phyloP scores from a whole-genome alignment of 495 filamentous ascomycete genomes.

The Hyphodiscus hymeniophilus region DNA sequence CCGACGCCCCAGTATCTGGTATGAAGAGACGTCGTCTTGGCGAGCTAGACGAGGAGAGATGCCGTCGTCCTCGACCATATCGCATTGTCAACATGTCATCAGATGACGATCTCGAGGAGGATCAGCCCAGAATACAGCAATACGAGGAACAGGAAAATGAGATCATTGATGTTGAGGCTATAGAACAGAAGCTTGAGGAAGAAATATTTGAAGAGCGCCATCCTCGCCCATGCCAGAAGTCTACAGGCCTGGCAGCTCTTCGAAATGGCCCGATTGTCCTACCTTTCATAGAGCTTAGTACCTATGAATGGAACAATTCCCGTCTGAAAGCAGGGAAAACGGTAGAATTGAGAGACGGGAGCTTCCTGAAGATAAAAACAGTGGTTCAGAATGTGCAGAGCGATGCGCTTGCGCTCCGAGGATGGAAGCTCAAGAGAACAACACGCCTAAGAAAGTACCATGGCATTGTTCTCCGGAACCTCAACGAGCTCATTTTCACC shows the following conservation, averaged over 20 bases:
- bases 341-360: conserved; percentile 5
- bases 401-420: conserved; percentile 28
- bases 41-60: no score
- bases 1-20: no score
- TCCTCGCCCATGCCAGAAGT: background rate
- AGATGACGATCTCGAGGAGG: background rate
- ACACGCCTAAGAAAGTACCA: conserved; percentile 28
- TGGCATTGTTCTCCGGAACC: no score
- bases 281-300: background rate
- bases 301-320: background rate
- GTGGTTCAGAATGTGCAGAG: conserved; percentile 26
- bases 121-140: background rate
- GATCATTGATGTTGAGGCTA: background rate
- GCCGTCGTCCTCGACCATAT: no score
- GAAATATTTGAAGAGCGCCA: background rate
- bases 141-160: background rate
- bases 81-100: no score
- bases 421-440: conserved; percentile 30
- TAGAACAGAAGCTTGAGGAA: background rate
- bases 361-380: conserved; percentile 33
- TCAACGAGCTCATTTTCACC: conserved; percentile 49
- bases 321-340: background rate
- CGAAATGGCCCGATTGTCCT: background rate
- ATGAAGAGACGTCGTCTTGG: no score
- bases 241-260: no score